Evolutionary conservation across 1,284 basidiomycete species (phyloP).

Genomic region (Coniferiporia weirii): DNA sequence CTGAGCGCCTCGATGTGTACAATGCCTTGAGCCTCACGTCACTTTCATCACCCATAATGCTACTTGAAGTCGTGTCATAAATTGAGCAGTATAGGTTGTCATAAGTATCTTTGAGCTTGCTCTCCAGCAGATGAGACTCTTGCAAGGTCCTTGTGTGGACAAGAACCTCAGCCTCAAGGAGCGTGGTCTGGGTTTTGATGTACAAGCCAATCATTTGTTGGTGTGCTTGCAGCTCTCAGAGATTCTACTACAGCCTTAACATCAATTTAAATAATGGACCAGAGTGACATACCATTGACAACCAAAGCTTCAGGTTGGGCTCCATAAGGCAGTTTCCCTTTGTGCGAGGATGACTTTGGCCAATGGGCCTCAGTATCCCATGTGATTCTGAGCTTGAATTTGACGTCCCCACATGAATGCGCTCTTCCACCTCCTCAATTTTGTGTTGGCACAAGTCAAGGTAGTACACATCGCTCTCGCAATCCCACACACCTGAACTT

Average conservation of each 20-base stretch:
- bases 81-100: conserved; percentile 70
- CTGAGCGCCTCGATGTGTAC: conserved; percentile 53
- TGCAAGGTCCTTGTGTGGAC: conserved; percentile 71
- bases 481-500: conserved; percentile 84
- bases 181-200: conserved; percentile 61
- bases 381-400: conserved; percentile 15
- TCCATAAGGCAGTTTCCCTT: conserved; percentile 72
- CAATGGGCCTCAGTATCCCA: conserved; percentile 38
- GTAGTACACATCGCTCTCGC: conserved; percentile 81
- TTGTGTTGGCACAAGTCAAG: conserved; percentile 62
- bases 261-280: conserved; percentile 6
- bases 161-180: conserved; percentile 70
- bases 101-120: conserved; percentile 70
- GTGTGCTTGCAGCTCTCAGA: conserved; percentile 71
- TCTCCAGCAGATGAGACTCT: conserved; percentile 70
- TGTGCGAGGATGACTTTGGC: conserved; percentile 51
- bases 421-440: conserved; percentile 13
- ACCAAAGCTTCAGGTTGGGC: conserved; percentile 81
- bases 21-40: conserved; percentile 3
- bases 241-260: conserved; percentile 47
- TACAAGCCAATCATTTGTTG: conserved; percentile 68
- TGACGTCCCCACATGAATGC: neutral
- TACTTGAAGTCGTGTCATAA: conserved; percentile 52
- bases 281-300: conserved; percentile 65
- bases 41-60: conserved; percentile 18